Evolutionary conservation across 176 grass and related monocot species (phyloP), one percentile per base, ranked within the genome.

Genomic region (Aechmea fasciata): DNA sequence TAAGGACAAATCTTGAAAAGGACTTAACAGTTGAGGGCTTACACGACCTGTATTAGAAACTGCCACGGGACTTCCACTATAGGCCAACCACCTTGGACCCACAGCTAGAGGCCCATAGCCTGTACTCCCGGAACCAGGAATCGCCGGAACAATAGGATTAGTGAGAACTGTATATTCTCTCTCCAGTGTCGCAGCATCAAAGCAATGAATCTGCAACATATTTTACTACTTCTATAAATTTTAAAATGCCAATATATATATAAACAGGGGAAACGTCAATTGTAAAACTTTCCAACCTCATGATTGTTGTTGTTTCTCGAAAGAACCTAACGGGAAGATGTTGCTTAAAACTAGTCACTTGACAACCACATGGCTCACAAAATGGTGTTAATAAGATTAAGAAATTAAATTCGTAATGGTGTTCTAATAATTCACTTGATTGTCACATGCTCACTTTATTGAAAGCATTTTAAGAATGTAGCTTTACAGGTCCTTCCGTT

Each of bases 191-290:
- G 75, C 66, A 54, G 94, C 79, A 83, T 93, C 81, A 66, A 99
- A 93, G 69, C 94, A 99, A 71, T 99, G 94, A 82, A 99, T 90
- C 94, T 96, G 88, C 74, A 87, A 77, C 69, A 72, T 11, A 68
- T 19, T 18, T 47, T 18, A 47, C 47, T 66, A 66, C 13, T 66
- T 11, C 24, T 55, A 13, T 13, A 61, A 15, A 7, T 61, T n/a
- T 61, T 19, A n/a, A 61, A 57, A 61, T 61, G 13, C 55, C 55
- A 61, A 18, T n/a, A 61, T 19, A 18, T 9, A 19, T 9, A 61
- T 22, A 61, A 18, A 61, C n/a, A 18, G 2, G 33, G 33, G 33
- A 1, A 75, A 75, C 26, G 57, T 13, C 57, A 65, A 75, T 10
- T 48, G 50, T 20, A 63, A 65, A 50, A 7, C 71, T 10, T 51